Base-by-base conservation (phyloP, 1,284 basidiomycete species). In the Cutaneotrichosporon cyanovorans region DNA sequence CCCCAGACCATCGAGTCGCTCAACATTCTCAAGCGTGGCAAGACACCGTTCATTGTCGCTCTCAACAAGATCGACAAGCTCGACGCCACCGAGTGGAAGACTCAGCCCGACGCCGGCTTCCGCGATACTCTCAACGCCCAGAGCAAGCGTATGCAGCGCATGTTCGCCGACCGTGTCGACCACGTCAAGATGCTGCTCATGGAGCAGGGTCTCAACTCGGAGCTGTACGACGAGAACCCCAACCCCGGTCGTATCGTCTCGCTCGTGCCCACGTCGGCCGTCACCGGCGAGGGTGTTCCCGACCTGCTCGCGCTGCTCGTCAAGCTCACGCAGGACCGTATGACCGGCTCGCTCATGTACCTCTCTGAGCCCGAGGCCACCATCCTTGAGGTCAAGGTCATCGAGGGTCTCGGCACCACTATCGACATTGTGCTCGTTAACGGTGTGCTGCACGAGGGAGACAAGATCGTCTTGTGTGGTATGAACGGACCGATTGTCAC, bases 301-400 rank as follows among this genome's bases (percentile, higher is more conserved):
- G 95, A 99, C 75, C 91, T 99, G 88, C 91, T 99, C 71, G 89
- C 92, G 83, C 79, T 99, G 30, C 83, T 99, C 65, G 82, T 97
- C 72, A 92, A 95, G 70, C 79, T 99, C 47, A 98, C 95, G 8
- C 95, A 99, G 71, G 87, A 93, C 72, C 82, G 95, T 52, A 97
- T 99, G 93, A 92, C 86, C 67, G 88, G 93, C 67, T 80, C 84
- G 42, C 78, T 99, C 57, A 99, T 98, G 95, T 99, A 97, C 74
- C 80, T 98, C 48, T 90, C 91, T 23, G 92, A 97, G 71, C 78
- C 98, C 46, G 92, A 97, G 74, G 97, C 92, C 71, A 99, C 95
- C n/a, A 91, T 99, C 19, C 80, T 99, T 46, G 95, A 98, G 73
- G 95, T 98, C 70, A 99, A 99, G 78, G 88, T 97, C 55, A 84